Base-by-base conservation (phyloP, 2,329 filamentous ascomycete genomes). In the Verticillium nubilum region DNA sequence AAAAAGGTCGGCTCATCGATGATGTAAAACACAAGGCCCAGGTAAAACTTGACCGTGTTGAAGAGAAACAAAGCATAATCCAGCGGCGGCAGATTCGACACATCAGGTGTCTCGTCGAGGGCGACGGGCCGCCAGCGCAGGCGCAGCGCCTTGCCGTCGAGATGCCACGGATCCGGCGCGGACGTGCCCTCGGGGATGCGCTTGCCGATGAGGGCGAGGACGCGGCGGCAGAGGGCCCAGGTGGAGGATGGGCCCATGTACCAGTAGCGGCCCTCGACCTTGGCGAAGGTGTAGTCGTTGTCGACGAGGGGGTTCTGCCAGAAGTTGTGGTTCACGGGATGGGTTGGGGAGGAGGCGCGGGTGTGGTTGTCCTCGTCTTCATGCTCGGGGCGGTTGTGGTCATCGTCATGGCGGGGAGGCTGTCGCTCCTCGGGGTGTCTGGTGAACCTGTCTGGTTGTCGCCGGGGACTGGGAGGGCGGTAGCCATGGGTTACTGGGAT, bases 201-300 rank as follows among this genome's bases (percentile, higher is more conserved):
- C 56, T 70, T 66, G 3, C 71, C 71, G 29, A 73, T 67, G 0
- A 73, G 60, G 23, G 67, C 67, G 7, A 73, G 58, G 2, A 73
- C 71, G 4, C 71, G 67, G 26, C 70, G 69, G 55, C 70, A 72
- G 53, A 73, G 73, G 4, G 71, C 72, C 71, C 71, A 73, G 25
- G 71, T 72, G 2, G 71, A 73, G 1, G 70, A 70, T 2, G 71
- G 71, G 1, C 71, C 71, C 67, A 72, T 72, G 58, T 72, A 72
- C 70, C 70, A 72, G 50, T 67, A 72, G 47, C 69, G 61, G 2
- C 70, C 67, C 35, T 69, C 67, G 15, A 68, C 67, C 37, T 67
- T 65, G 23, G 67, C 68, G 60, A 72, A 72, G 6, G 70, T 69
- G 7, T 69, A 69, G 58, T 71, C 69, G 23, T 67, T 68, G 54